Evolutionary conservation across 306 rosid genomes (phyloP).

Genomic region (Cucumis cinereus): DNA sequence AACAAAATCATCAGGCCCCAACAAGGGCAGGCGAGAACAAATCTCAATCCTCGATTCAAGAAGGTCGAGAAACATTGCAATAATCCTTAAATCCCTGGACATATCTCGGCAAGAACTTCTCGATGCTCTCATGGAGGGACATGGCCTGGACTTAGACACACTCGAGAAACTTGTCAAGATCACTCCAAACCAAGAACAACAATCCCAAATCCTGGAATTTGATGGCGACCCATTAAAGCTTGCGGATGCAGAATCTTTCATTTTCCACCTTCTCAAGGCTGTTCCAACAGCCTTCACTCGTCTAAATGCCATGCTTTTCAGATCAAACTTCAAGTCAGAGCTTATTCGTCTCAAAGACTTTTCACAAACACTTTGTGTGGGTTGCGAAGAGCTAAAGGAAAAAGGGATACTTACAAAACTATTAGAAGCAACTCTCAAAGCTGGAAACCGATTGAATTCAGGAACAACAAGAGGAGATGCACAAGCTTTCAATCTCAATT

Average conservation of each 20-base stretch:
- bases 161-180: conserved; percentile 72
- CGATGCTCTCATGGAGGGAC: conserved; percentile 54
- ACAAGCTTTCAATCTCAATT: conserved; percentile 59
- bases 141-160: conserved; percentile 48
- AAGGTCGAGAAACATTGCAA: conserved; percentile 68
- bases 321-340: conserved; percentile 44
- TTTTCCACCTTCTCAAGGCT: conserved; percentile 48
- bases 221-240: conserved; percentile 47
- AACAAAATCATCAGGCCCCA: conserved; percentile 19
- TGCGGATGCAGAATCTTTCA: conserved; percentile 70
- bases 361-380: conserved; percentile 44
- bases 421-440: conserved; percentile 79
- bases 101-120: conserved; percentile 46
- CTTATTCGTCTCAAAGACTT: conserved; percentile 42
- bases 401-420: conserved; percentile 55
- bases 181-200: conserved; percentile 62
- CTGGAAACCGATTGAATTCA: conserved; percentile 78
- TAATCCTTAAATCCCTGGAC: conserved; percentile 51
- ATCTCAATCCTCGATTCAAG: conserved; percentile 55
- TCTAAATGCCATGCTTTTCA: conserved; percentile 62
- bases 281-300: conserved; percentile 61
- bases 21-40: conserved; percentile 26
- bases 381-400: conserved; percentile 53
- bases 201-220: conserved; percentile 43
- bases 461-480: conserved; percentile 83